Conservation (phyloP, 345 rosid genomes). For the Gossypium mustelinum region DNA sequence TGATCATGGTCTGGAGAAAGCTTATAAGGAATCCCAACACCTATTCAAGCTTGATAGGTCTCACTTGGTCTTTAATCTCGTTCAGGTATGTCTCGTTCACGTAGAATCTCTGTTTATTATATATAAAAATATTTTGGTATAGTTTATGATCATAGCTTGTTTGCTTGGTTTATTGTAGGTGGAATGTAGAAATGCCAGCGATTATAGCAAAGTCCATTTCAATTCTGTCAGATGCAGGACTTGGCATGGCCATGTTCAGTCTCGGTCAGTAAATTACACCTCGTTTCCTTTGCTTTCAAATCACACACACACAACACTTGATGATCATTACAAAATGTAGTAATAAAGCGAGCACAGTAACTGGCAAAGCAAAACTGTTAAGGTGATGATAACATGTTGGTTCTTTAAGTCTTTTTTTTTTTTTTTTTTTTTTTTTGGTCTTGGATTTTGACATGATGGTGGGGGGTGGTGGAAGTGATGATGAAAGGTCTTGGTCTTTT, state of each 20-base stretch:
- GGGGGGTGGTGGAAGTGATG: constrained; percentile 22
- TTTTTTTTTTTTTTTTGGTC: neutral
- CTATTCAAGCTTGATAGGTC: constrained; percentile 92
- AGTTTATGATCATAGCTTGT: no score
- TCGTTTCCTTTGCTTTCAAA: neutral
- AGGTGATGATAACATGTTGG: no score
- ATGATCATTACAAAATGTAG: constrained; percentile 31
- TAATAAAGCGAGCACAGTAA: constrained; percentile 24
- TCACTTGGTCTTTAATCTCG: constrained; percentile 83
- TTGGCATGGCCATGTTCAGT: constrained; percentile 99
- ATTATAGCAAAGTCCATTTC: constrained; percentile 92
- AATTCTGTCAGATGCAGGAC: constrained; percentile 99
- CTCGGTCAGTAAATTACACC: constrained; percentile 66
- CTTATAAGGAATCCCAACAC: constrained; percentile 96
- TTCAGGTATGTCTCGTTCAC: constrained; percentile 53
- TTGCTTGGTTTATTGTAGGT: constrained; percentile 38
- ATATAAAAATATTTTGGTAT: no score
- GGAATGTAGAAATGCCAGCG: constrained; percentile 92
- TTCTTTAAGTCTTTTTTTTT: neutral
- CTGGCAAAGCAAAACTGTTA: constrained; percentile 10
- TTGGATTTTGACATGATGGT: constrained; percentile 12
- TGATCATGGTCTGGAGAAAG: constrained; percentile 99
- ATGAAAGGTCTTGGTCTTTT: constrained; percentile 13
- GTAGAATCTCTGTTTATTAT: neutral
- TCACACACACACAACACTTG: constrained; percentile 13